Conservation (phyloP, 2,329 filamentous ascomycete species). For the Pseudogymnoascus sp. region DNA sequence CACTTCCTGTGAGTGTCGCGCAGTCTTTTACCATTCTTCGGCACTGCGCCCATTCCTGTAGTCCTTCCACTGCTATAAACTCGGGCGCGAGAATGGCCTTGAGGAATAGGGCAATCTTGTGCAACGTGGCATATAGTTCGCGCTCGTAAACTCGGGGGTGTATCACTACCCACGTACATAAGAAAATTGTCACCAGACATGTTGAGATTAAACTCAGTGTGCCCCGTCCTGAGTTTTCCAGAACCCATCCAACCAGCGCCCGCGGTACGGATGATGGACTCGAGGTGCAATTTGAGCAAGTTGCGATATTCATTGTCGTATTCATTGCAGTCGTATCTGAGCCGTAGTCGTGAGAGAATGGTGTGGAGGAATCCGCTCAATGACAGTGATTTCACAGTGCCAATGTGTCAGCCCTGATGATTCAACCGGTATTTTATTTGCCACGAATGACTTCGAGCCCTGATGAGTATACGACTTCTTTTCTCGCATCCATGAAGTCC, state of each 20-base stretch:
- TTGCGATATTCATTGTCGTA: background rate
- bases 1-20: constrained; percentile 19
- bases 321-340: background rate
- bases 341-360: background rate
- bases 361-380: background rate
- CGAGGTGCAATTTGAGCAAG: background rate
- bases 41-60: constrained; percentile 31
- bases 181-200: constrained; percentile 28
- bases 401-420: too few species aligned
- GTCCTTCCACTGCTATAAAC: constrained; percentile 29
- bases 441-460: too few species aligned
- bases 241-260: constrained; percentile 27
- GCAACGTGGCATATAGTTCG: constrained; percentile 15
- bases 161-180: constrained; percentile 32
- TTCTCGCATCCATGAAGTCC: too few species aligned
- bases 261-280: background rate
- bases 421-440: too few species aligned
- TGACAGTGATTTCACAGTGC: too few species aligned
- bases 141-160: constrained; percentile 30
- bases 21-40: constrained; percentile 26
- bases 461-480: too few species aligned
- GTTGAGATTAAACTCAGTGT: constrained; percentile 28
- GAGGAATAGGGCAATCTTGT: constrained; percentile 25
- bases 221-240: constrained; percentile 27
- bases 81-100: constrained; percentile 31